phyloP scores from a whole-genome alignment of 2,329 filamentous ascomycete species.

The Cladosporium sp. region DNA sequence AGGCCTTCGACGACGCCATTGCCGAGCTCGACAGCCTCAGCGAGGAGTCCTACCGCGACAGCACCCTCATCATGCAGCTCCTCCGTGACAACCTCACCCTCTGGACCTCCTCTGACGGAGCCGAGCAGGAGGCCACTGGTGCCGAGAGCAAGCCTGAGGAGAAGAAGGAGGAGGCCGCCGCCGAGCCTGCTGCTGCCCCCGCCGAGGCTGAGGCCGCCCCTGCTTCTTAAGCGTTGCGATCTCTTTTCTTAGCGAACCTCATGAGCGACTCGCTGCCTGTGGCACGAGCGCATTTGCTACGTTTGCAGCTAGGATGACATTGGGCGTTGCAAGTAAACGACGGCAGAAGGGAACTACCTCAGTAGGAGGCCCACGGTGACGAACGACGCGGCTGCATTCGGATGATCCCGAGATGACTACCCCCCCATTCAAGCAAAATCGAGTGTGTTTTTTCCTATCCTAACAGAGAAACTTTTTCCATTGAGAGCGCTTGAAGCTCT shows the following conservation, averaged over 20 bases:
- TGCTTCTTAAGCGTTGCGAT: constrained; percentile 25
- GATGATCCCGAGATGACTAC: constrained; percentile 23
- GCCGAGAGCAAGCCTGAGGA: constrained; percentile 59
- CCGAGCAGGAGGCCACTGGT: constrained; percentile 70
- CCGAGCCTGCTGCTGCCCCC: constrained; percentile 42
- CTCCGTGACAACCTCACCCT: constrained; percentile 97
- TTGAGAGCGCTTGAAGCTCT: constrained; percentile 9
- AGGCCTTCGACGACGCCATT: constrained; percentile 98
- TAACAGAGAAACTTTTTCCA: constrained; percentile 2
- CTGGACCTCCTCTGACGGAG: constrained; percentile 92
- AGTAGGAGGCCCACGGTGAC: constrained; percentile 19
- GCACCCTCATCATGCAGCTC: constrained; percentile 98
- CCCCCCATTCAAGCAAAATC: constrained; percentile 19
- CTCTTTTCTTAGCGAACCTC: constrained; percentile 16
- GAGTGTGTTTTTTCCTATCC: constrained; percentile 20
- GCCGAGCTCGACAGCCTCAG: constrained; percentile 97
- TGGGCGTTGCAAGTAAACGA: constrained; percentile 19
- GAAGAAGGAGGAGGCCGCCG: constrained; percentile 43
- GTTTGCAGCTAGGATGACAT: constrained; percentile 18
- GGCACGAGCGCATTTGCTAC: constrained; percentile 18
- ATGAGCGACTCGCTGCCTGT: constrained; percentile 14
- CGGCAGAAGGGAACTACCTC: constrained; percentile 17
- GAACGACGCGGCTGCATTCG: constrained; percentile 18
- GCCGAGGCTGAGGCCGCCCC: constrained; percentile 19
- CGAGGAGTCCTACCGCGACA: constrained; percentile 98